These are phyloP conservation scores for Chaetomium globosum DNA, from an alignment of 2,329 filamentous ascomycete species.

Conservation along the genomic window DNA sequence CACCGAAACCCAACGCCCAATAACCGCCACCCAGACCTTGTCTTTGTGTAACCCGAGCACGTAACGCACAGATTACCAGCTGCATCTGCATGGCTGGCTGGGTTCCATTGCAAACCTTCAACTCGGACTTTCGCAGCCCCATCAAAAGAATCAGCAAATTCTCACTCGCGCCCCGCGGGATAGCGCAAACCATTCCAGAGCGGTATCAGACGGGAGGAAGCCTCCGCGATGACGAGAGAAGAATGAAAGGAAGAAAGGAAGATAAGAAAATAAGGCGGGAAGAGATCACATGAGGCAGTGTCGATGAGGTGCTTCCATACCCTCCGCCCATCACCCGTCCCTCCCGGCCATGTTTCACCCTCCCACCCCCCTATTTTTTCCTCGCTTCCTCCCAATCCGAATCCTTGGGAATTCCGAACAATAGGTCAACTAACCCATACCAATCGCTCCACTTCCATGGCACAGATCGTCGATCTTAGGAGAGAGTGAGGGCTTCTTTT, in stretches of 20 bases:
- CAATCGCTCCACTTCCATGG: no score
- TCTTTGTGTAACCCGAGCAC: slow-evolving; percentile 2
- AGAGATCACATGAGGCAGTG: not conserved
- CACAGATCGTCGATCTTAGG: not conserved
- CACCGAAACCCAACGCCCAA: not conserved
- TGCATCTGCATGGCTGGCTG: not conserved
- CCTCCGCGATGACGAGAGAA: not conserved
- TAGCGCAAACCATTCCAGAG: not conserved
- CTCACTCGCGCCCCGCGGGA: not conserved
- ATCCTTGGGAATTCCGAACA: no score
- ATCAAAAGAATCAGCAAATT: not conserved
- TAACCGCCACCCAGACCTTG: not conserved
- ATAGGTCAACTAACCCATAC: not conserved
- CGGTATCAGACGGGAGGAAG: not conserved
- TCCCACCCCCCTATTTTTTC: not conserved
- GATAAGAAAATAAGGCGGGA: not conserved
- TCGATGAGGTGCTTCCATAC: not conserved
- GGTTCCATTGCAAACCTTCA: slow-evolving; percentile 1
- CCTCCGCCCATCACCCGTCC: not conserved
- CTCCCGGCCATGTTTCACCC: not conserved
- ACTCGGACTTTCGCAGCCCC: slow-evolving; percentile 5
- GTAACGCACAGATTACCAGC: slow-evolving; percentile 2
- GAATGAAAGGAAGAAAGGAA: not conserved
- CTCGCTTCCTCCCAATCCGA: not conserved
- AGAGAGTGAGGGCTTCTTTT: not conserved